Percentiles rank a stretch among this genome's conserved stretches.
phyloP scores from a whole-genome alignment of 1,139 yeast species.

The Taphrina populina region DNA sequence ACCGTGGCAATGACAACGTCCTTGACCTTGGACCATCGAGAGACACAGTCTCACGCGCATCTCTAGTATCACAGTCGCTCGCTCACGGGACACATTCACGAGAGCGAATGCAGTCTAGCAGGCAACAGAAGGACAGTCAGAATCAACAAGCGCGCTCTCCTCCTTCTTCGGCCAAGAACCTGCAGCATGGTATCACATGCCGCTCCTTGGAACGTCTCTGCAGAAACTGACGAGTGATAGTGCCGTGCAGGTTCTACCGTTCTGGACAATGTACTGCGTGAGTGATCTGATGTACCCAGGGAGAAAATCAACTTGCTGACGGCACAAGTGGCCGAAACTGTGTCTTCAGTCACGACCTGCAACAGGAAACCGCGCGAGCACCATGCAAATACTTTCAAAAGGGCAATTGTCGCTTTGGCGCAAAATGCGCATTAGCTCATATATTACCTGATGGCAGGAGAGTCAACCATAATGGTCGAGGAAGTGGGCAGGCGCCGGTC shows the following conservation, averaged over 20 bases:
- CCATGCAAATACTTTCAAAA: conserved; percentile 36
- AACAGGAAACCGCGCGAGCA: conserved; percentile 60
- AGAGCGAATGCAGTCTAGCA: too few species aligned
- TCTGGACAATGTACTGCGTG: conserved; percentile 33
- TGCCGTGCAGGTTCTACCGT: conserved; percentile 31
- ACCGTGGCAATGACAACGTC: too few species aligned
- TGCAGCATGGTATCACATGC: conserved; percentile 25
- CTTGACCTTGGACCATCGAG: too few species aligned
- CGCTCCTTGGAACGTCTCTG: background rate
- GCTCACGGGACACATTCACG: too few species aligned
- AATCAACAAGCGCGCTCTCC: conserved; percentile 18
- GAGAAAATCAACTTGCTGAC: background rate
- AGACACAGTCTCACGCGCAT: too few species aligned
- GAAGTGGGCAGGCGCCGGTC: conserved; percentile 3
- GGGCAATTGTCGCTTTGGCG: conserved; percentile 36
- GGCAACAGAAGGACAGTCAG: too few species aligned
- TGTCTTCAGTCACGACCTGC: conserved; percentile 70
- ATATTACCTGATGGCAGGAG: conserved; percentile 84
- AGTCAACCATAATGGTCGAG: conserved; percentile 44
- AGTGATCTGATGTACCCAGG: background rate
- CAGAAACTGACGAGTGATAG: background rate
- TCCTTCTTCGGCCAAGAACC: conserved; percentile 28
- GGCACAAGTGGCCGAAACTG: conserved; percentile 22
- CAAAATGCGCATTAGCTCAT: conserved; percentile 36
- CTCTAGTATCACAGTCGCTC: too few species aligned